These are phyloP conservation scores for Populus trichocarpa DNA, from an alignment of 441 rosid species.

Conservation along the genomic window DNA sequence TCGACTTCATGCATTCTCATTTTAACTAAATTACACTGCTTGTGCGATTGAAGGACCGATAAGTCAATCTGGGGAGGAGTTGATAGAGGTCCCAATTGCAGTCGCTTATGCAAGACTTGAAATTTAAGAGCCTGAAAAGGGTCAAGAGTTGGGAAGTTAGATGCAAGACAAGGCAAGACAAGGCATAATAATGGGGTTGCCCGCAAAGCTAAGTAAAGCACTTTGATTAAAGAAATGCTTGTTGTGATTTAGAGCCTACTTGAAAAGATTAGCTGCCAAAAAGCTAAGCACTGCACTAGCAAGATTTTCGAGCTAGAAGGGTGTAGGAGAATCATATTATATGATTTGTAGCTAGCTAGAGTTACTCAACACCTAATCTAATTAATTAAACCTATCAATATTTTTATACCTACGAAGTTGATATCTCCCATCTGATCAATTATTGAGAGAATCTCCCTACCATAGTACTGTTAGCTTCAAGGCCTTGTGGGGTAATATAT, in stretches of 20 bases:
- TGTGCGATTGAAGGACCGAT: neutral
- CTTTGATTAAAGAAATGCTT: constrained; percentile 10
- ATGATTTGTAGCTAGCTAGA: neutral
- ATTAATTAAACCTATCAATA: neutral
- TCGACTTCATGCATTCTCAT: constrained; percentile 24
- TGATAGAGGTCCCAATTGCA: constrained; percentile 11
- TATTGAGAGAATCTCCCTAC: constrained; percentile 10
- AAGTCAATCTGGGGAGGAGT: too few relatives aligned
- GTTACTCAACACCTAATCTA: neutral
- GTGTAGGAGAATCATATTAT: too few relatives aligned
- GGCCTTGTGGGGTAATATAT: constrained; percentile 23
- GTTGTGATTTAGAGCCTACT: neutral
- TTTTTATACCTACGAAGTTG: neutral
- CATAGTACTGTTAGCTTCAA: constrained; percentile 12
- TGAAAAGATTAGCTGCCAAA: neutral
- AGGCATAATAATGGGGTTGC: neutral
- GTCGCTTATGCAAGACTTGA: neutral
- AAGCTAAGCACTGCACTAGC: neutral
- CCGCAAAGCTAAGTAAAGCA: constrained; percentile 1
- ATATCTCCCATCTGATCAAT: constrained; percentile 13
- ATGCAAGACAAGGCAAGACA: neutral
- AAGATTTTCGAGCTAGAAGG: too few relatives aligned
- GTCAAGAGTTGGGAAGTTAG: neutral
- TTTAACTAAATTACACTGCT: constrained; percentile 23
- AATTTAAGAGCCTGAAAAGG: constrained; percentile 17